Base-by-base conservation (phyloP, 139 green algal species). In the Haematococcus lacustris region DNA sequence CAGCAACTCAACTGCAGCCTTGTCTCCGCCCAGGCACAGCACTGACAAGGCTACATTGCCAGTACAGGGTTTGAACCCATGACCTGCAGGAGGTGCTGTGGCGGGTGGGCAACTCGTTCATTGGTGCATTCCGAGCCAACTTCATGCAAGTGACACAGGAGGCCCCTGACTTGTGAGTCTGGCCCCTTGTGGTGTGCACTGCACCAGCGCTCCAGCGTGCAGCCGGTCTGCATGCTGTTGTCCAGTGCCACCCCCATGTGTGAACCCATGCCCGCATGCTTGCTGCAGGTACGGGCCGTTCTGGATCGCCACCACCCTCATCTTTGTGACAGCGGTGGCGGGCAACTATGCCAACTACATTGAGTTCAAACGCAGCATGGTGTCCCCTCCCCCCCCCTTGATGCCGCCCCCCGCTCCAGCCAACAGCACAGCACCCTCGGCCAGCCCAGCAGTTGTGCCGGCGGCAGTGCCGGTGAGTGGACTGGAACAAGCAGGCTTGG, bases 271-370 rank as follows among this genome's bases (percentile, higher is more conserved):
- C n/a, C n/a, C n/a, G n/a, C n/a, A n/a, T n/a, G n/a, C n/a, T n/a
- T n/a, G n/a, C n/a, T 30, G 30, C 81, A 92, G 85, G 53, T 96
- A 96, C 69, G 91, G 91, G 4, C 91, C 91, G 33, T 96, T 96
- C 77, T 96, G 91, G 91, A 78, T 93, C 0, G 86, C 88, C 33
- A 92, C 87, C 66, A 96, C 91, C 23, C 85, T 96, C 41, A 81
- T 96, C n/a, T 93, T 94, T 72, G 75, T 94, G 26, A 89, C 80
- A 33, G 88, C 89, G 5, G 89, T 89, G 28, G 82, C 84, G 7
- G 88, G 88, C 61, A 94, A 94, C 81, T 85, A 85, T 17, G 82
- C 81, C 30, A 72, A 71, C 70, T 96, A 91, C 79, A 23, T 64
- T 30, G 53, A 64, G 53, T 64, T n/a, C n/a, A n/a, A n/a, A n/a